Conservation (phyloP, 2,329 filamentous ascomycete species). For the Cercospora zeina region DNA sequence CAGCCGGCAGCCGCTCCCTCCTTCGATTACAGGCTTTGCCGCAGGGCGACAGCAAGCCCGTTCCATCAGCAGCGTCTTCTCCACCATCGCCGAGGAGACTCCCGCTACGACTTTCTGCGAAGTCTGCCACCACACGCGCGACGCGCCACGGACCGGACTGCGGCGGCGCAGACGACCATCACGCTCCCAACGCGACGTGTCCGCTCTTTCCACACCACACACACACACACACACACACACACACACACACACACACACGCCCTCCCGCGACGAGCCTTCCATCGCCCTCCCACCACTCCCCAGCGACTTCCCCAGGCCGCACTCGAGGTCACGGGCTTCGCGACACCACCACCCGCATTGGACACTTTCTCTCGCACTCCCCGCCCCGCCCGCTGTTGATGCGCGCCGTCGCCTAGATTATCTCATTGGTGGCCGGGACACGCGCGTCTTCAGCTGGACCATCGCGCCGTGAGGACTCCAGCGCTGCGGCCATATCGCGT, state of each 20-base stretch:
- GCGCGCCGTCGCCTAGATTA: slow-evolving; percentile 18
- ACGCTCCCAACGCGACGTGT: slow-evolving; percentile 1
- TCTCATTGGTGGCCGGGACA: slow-evolving; percentile 19
- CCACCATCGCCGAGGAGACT: slow-evolving; percentile 21
- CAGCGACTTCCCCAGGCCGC: slow-evolving; percentile 16
- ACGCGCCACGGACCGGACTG: slow-evolving; percentile 11
- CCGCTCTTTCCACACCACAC: slow-evolving; percentile 8
- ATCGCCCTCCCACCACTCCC: slow-evolving; percentile 5
- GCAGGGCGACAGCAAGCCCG: slow-evolving; percentile 12
- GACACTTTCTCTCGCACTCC: slow-evolving; percentile 4
- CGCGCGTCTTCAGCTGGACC: slow-evolving; percentile 27
- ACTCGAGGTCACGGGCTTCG: slow-evolving; percentile 6
- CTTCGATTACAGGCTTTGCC: slow-evolving; percentile 8
- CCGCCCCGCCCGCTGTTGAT: slow-evolving; percentile 10
- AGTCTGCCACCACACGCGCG: slow-evolving; percentile 15
- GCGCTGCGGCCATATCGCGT: slow-evolving; percentile 15
- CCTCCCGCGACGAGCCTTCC: slow-evolving; percentile 12
- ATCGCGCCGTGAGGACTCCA: slow-evolving; percentile 21
- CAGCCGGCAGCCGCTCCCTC: slow-evolving; percentile 4
- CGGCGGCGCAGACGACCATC: slow-evolving; percentile 7
- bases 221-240: slow-evolving; percentile 1
- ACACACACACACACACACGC: slow-evolving; percentile 3
- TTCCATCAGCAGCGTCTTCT: slow-evolving; percentile 16
- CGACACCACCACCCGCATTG: slow-evolving; percentile 15
- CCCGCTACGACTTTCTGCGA: slow-evolving; percentile 16